phyloP scores from a whole-genome alignment of 2,329 filamentous ascomycete species.

The Juglanconis oblonga region DNA sequence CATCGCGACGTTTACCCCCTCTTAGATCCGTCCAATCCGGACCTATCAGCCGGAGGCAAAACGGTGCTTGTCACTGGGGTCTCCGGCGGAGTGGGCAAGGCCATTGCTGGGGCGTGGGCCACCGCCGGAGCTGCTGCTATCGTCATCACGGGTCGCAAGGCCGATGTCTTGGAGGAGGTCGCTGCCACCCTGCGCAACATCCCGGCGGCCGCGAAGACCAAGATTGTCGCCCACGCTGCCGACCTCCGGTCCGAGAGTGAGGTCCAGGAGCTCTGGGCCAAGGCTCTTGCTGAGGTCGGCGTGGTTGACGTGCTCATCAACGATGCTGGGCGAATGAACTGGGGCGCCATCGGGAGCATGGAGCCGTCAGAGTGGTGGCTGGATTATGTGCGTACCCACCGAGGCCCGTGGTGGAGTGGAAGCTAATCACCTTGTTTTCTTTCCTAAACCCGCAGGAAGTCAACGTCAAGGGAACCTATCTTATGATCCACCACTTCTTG shows the following conservation, averaged over 20 bases:
- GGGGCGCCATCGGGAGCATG: conserved; percentile 12
- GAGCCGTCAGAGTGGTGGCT: conserved; percentile 13
- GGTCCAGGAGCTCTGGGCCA: conserved; percentile 19
- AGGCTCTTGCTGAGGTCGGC: conserved; percentile 15
- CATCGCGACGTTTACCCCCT: conserved; percentile 21
- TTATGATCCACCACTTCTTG: conserved; percentile 20
- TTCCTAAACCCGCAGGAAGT: conserved; percentile 17
- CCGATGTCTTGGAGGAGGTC: conserved; percentile 20
- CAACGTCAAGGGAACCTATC: conserved; percentile 21
- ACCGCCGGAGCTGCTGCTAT: conserved; percentile 20
- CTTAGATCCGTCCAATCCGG: conserved; percentile 20
- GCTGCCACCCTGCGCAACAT: conserved; percentile 16
- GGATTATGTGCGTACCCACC: not conserved
- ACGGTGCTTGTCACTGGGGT: conserved; percentile 23
- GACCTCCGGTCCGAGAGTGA: conserved; percentile 21
- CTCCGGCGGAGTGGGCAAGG: conserved; percentile 22
- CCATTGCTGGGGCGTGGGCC: conserved; percentile 23
- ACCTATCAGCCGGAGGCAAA: conserved; percentile 22
- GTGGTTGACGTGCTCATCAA: conserved; percentile 20
- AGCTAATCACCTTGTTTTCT: not conserved
- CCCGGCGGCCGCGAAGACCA: conserved; percentile 15
- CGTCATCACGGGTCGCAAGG: conserved; percentile 22
- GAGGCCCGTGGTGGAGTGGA: not conserved
- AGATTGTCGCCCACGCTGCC: conserved; percentile 17
- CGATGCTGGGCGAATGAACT: conserved; percentile 17